These are phyloP conservation scores for Microbotryum saponariae DNA, from an alignment of 1,284 basidiomycete species.

Conservation along the genomic window DNA sequence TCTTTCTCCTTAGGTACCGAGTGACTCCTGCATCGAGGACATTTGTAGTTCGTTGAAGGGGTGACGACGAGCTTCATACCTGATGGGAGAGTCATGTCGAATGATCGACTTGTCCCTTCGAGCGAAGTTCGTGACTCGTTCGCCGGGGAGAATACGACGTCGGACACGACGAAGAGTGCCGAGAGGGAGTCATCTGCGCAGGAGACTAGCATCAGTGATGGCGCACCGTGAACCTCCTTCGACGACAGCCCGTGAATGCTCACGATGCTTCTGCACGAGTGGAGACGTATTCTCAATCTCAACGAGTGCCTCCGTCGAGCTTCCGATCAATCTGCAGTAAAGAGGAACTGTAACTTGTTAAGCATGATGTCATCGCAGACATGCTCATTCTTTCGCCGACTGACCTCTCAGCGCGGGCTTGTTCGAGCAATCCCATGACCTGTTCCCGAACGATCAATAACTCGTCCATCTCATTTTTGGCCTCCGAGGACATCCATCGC, in stretches of 20 bases:
- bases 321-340: conserved; percentile 54
- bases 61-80: conserved; percentile 42
- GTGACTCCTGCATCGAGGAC: conserved; percentile 72
- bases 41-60: conserved; percentile 55
- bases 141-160: conserved; percentile 50
- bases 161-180: conserved; percentile 68
- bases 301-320: conserved; percentile 63
- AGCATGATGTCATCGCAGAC: background rate
- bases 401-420: conserved; percentile 61
- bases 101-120: conserved; percentile 5
- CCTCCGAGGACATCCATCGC: conserved; percentile 45
- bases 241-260: conserved; percentile 8
- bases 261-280: conserved; percentile 31
- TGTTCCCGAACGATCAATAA: conserved; percentile 52
- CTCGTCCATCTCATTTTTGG: conserved; percentile 54
- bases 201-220: background rate
- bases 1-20: conserved; percentile 32
- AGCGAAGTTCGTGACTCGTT: conserved; percentile 48
- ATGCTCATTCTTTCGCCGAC: conserved; percentile 28
- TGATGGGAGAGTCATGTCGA: conserved; percentile 38
- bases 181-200: conserved; percentile 54
- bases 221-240: conserved; percentile 9
- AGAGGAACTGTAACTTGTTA: background rate
- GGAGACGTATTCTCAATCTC: conserved; percentile 41
- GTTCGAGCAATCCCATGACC: conserved; percentile 58